These are phyloP conservation scores for Lathyrus aphaca DNA, from an alignment of 306 rosid genomes.

Conservation along the genomic window DNA sequence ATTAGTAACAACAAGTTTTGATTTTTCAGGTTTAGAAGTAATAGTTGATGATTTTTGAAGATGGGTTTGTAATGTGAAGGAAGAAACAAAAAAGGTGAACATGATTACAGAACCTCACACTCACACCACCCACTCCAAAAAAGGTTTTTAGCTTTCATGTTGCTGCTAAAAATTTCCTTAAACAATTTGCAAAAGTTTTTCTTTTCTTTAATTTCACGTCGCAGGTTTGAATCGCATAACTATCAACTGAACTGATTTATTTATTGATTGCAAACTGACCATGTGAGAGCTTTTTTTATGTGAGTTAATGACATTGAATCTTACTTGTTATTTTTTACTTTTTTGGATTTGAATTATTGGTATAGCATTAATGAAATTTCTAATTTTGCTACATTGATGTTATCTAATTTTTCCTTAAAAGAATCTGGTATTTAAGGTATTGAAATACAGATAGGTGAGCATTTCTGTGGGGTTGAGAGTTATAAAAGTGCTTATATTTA, in stretches of 20 bases:
- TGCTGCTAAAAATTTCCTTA: constrained; percentile 32
- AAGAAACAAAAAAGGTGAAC: constrained; percentile 39
- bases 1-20: constrained; percentile 43
- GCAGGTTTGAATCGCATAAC: too few species aligned
- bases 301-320: constrained; percentile 30
- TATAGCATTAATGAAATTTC: constrained; percentile 12
- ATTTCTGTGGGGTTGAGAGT: constrained; percentile 15
- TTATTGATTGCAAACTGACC: constrained; percentile 31
- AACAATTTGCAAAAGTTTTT: constrained; percentile 10
- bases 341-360: constrained; percentile 8
- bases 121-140: constrained; percentile 53
- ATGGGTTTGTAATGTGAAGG: constrained; percentile 47
- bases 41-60: constrained; percentile 30
- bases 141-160: constrained; percentile 53
- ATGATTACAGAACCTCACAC: constrained; percentile 51
- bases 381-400: constrained; percentile 20
- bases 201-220: too few species aligned
- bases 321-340: neutral
- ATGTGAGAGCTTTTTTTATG: constrained; percentile 37
- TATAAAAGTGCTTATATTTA: constrained; percentile 25
- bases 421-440: constrained; percentile 20
- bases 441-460: constrained; percentile 17
- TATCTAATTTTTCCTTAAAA: constrained; percentile 10
- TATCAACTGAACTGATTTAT: too few species aligned
- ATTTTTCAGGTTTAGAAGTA: constrained; percentile 31